phyloP scores from a whole-genome alignment of 176 grass and related monocot species.

The Oryza australiensis region DNA sequence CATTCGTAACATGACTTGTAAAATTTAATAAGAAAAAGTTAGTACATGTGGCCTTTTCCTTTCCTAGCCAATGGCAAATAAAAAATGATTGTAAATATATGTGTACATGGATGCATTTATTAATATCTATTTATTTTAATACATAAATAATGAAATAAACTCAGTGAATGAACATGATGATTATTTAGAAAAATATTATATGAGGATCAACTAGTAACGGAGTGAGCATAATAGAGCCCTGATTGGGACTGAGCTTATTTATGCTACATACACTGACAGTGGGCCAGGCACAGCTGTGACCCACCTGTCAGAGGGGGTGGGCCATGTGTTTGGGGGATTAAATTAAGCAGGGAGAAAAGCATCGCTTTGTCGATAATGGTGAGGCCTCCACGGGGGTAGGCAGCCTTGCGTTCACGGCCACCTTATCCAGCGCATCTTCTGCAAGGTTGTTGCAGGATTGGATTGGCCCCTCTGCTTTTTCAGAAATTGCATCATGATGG shows the following conservation, averaged over 20 bases:
- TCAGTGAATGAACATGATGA: too few species aligned
- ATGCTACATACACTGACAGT: neutral
- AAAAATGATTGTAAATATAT: too few species aligned
- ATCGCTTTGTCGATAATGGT: slow-evolving; percentile 15
- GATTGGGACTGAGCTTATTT: neutral
- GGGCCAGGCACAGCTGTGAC: neutral
- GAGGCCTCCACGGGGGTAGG: neutral
- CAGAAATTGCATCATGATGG: slow-evolving; percentile 4
- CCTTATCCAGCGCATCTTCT: slow-evolving; percentile 29
- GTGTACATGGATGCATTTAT: too few species aligned
- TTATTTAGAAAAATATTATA: too few species aligned
- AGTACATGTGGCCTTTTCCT: too few species aligned
- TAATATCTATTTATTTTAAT: too few species aligned
- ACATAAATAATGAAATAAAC: too few species aligned
- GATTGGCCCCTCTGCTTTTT: slow-evolving; percentile 26
- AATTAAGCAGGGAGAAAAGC: slow-evolving; percentile 2
- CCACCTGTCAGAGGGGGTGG: neutral
- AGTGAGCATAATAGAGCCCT: neutral
- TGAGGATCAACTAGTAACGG: too few species aligned
- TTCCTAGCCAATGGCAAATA: too few species aligned
- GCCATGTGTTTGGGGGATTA: neutral
- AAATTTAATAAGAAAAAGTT: too few species aligned
- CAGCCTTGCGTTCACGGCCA: neutral
- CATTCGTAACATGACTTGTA: too few species aligned
- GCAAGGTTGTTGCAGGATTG: neutral